Evolutionary conservation across 2,329 filamentous ascomycete genomes (phyloP).

Genomic region (Botrytis porri): DNA sequence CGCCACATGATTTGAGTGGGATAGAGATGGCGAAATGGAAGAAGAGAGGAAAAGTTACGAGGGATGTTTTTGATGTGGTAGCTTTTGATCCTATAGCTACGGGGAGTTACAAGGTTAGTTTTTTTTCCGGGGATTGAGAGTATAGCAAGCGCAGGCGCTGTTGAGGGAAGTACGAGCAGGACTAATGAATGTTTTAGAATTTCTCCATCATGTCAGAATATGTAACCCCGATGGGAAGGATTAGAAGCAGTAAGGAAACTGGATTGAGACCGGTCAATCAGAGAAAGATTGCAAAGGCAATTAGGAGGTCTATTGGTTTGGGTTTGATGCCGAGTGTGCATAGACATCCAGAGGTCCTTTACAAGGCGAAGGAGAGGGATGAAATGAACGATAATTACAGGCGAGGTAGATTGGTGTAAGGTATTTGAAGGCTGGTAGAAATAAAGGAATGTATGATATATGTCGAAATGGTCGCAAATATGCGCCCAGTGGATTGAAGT

Average conservation of each 20-base stretch:
- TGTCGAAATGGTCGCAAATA: background rate
- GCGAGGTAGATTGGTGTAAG: background rate
- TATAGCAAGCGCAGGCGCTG: no score
- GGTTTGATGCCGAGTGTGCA: constrained; percentile 92
- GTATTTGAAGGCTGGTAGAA: background rate
- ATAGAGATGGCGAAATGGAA: constrained; percentile 81
- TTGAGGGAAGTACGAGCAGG: constrained; percentile 1
- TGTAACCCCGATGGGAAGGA: constrained; percentile 79
- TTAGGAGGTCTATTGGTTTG: constrained; percentile 82
- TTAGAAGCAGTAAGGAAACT: constrained; percentile 72
- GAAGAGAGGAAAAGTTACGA: constrained; percentile 50
- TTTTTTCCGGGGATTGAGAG: background rate
- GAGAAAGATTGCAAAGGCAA: constrained; percentile 87
- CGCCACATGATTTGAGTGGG: constrained; percentile 79
- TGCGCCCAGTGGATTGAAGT: background rate
- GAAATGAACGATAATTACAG: constrained; percentile 6
- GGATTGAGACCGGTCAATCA: constrained; percentile 87
- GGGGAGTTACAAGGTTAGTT: constrained; percentile 78
- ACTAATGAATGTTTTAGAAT: constrained; percentile 58
- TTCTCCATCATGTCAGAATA: constrained; percentile 89
- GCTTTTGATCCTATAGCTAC: constrained; percentile 76
- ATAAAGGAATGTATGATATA: background rate
- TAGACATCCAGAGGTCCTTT: constrained; percentile 77
- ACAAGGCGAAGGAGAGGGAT: constrained; percentile 24
- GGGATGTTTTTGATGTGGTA: constrained; percentile 76